Conservation (phyloP, 176 grass and related monocot species). For the Cenchrus purpureus region DNA sequence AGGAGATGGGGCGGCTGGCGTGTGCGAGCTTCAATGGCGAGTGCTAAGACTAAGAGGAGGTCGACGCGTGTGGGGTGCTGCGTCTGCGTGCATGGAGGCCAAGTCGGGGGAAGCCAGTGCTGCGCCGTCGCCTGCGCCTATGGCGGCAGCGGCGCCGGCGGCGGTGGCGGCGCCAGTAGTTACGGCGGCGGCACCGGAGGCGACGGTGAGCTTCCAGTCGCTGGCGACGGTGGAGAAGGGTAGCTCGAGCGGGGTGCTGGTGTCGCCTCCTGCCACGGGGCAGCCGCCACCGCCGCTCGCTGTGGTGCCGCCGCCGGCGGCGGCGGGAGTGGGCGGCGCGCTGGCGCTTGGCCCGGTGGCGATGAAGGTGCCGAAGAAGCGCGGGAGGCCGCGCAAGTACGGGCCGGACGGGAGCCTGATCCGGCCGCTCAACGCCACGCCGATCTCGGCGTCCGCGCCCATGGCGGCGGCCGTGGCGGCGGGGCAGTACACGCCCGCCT, state of each 20-base stretch:
- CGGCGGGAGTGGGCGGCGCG: background rate
- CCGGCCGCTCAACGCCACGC: constrained; percentile 83
- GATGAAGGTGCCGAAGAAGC: constrained; percentile 77
- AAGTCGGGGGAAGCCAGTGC: constrained; percentile 47
- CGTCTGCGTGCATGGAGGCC: constrained; percentile 65
- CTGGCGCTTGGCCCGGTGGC: constrained; percentile 12
- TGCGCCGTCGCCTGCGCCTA: background rate
- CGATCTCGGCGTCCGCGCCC: constrained; percentile 85
- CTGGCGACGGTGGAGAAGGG: constrained; percentile 18
- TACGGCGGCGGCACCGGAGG: constrained; percentile 28
- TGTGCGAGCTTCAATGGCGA: constrained; percentile 55
- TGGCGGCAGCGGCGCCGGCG: background rate
- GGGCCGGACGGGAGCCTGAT: constrained; percentile 86
- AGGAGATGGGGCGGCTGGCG: constrained; percentile 50
- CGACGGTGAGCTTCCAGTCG: constrained; percentile 37
- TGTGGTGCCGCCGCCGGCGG: background rate
- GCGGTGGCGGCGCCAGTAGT: background rate
- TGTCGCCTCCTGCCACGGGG: constrained; percentile 10
- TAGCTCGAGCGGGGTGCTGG: constrained; percentile 41
- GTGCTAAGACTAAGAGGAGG: constrained; percentile 38
- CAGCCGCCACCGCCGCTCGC: background rate
- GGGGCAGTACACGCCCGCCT: constrained; percentile 79
- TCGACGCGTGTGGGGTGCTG: background rate
- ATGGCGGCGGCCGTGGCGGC: constrained; percentile 29
- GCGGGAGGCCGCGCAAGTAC: constrained; percentile 95